Conservation (phyloP, 495 filamentous ascomycete species). For the Lasiosphaeria miniovina region DNA sequence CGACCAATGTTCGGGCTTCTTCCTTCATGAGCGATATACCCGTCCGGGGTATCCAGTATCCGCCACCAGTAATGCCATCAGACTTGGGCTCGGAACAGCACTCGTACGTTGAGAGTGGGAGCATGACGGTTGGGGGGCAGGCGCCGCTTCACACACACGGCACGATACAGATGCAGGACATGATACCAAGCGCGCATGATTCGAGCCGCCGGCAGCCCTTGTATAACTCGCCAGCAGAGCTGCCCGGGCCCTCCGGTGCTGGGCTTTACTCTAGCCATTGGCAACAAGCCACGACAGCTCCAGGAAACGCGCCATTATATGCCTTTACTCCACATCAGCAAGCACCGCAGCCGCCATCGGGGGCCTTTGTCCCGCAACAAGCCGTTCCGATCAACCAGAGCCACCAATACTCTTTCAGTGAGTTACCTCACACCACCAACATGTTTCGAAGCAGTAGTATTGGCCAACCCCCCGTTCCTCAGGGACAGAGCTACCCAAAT, state of each 20-base stretch:
- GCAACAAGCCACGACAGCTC: constrained; percentile 29
- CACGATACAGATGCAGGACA: constrained; percentile 32
- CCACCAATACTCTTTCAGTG: constrained; percentile 6
- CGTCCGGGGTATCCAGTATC: constrained; percentile 26
- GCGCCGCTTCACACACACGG: constrained; percentile 21
- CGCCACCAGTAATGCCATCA: constrained; percentile 24
- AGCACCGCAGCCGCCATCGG: constrained; percentile 11
- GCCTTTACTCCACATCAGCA: constrained; percentile 25
- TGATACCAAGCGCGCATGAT: constrained; percentile 37
- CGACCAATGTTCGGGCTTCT: constrained; percentile 25
- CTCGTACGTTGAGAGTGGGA: constrained; percentile 30
- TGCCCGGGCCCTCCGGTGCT: constrained; percentile 28
- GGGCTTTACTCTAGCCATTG: constrained; percentile 29
- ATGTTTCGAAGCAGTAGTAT: constrained; percentile 5
- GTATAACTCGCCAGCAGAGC: constrained; percentile 35
- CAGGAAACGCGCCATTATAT: constrained; percentile 30
- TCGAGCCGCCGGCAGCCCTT: constrained; percentile 29
- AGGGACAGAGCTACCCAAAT: neutral
- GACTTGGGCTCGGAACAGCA: constrained; percentile 32
- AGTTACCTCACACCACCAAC: neutral
- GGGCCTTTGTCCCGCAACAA: constrained; percentile 6
- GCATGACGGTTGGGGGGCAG: constrained; percentile 21
- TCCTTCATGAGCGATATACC: constrained; percentile 33
- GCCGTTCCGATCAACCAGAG: neutral
- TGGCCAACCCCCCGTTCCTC: neutral